Conservation (phyloP, 345 rosid species). For the Sapria himalayana region DNA sequence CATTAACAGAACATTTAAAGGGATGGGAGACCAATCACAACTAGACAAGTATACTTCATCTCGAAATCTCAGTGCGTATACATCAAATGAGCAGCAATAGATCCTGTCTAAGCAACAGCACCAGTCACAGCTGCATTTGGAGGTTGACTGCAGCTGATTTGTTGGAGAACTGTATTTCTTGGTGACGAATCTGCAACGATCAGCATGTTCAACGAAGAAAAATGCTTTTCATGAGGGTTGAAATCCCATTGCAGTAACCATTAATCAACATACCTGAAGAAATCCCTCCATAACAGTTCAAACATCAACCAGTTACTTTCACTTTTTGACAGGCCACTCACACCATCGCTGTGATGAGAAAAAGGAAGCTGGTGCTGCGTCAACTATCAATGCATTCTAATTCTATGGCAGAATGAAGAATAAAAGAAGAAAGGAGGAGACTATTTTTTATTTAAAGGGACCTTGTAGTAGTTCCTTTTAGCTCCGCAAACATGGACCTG, state of each 20-base stretch:
- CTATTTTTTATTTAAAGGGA: constrained; percentile 3
- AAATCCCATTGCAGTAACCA: background rate
- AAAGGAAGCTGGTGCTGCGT: constrained; percentile 18
- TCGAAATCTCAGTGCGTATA: too few relatives aligned
- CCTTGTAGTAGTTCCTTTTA: constrained; percentile 60
- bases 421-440: background rate
- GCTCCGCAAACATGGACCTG: constrained; percentile 85
- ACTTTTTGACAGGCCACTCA: constrained; percentile 12
- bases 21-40: too few relatives aligned
- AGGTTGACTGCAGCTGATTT: too few relatives aligned
- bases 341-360: constrained; percentile 9
- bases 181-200: constrained; percentile 34
- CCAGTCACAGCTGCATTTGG: too few relatives aligned
- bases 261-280: constrained; percentile 23
- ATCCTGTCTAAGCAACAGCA: too few relatives aligned
- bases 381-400: constrained; percentile 8
- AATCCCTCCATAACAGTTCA: constrained; percentile 40
- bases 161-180: constrained; percentile 27
- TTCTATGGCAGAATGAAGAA: background rate
- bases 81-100: too few relatives aligned
- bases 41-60: too few relatives aligned
- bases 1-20: too few relatives aligned
- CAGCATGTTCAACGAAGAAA: too few relatives aligned
- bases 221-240: background rate
- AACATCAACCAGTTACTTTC: constrained; percentile 34